Evolutionary conservation across 1,139 yeast species (phyloP), one percentile per base, ranked within the genome.

Genomic region (Casaregolazyma lundiana): DNA sequence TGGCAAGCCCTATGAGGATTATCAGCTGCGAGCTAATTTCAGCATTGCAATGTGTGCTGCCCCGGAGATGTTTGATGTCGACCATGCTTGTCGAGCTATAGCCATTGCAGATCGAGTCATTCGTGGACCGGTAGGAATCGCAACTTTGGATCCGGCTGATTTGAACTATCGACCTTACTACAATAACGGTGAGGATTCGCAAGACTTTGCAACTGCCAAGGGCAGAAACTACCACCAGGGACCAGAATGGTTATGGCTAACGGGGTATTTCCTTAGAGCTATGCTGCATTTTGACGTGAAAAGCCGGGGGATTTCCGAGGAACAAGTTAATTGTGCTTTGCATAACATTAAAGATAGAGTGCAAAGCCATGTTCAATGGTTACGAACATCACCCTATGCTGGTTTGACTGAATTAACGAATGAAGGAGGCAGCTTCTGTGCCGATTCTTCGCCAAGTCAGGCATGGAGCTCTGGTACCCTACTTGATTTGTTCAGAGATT

Each of bases 161-260:
- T 77, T 81, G 71, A 89, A 92, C 66, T 92, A 92, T 66, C 76
- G 94, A 50, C 98, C 98, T 1, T 78, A 86, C 68, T 92, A 92
- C 66, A 71, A 72, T 58, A 92, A 92, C 62, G 70, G 90, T 43
- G 83, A 78, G 41, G 97, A 92, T 60, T 80, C 78, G 45, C 78
- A 76, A 6, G 96, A 92, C 64, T 92, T 89, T 72, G 89, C 95
- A 1, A 89, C 97, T 0, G 75, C 97, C 4, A 89, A 89, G 67
- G 98, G 98, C 16, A 77, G 97, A 59, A 92, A 92, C 67, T 92
- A 92, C 65, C 98, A 92, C 65, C 97, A 92, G 67, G 98, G 98
- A 1, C 98, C 98, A 1, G 98, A 92, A 64, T 92, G 98, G 98
- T 83, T 86, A 18, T 92, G 97, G 97, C 79, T 82, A 51, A 74